Percentiles rank a stretch among this genome's conserved stretches.
phyloP scores from a whole-genome alignment of 2,329 filamentous ascomycete genomes.

The Aspergillus brasiliensis region DNA sequence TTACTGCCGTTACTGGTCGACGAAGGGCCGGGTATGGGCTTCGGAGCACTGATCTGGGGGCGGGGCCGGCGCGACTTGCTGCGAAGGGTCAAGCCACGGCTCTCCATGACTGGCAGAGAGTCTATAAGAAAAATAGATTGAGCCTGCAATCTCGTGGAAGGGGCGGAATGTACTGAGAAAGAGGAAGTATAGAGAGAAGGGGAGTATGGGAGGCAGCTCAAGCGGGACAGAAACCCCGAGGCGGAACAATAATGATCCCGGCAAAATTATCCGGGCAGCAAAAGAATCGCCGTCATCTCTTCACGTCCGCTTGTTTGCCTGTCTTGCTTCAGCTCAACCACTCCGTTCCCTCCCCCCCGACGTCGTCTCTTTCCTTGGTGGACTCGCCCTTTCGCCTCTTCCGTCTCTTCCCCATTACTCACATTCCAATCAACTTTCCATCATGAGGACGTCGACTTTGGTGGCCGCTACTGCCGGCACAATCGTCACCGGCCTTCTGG shows the following conservation, averaged over 20 bases:
- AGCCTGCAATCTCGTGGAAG: not conserved
- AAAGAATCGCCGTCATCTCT: slow-evolving; percentile 8
- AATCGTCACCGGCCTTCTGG: slow-evolving; percentile 59
- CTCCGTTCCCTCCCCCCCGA: not conserved
- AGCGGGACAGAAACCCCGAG: slow-evolving; percentile 37
- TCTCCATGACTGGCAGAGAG: slow-evolving; percentile 48
- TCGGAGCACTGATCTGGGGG: slow-evolving; percentile 62
- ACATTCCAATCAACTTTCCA: slow-evolving; percentile 26
- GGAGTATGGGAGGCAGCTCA: slow-evolving; percentile 13
- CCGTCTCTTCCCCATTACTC: slow-evolving; percentile 9
- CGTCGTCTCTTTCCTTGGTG: not conserved
- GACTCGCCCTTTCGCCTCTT: not conserved
- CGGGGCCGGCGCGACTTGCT: slow-evolving; percentile 58
- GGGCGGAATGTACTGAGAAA: not conserved
- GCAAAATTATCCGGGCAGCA: slow-evolving; percentile 34
- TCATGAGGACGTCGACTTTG: slow-evolving; percentile 60
- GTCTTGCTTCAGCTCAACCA: not conserved
- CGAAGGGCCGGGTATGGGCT: slow-evolving; percentile 54
- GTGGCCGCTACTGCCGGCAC: slow-evolving; percentile 61
- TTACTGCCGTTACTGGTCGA: slow-evolving; percentile 34
- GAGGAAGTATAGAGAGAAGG: not conserved
- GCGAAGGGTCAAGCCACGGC: slow-evolving; percentile 62
- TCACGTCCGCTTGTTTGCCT: not conserved
- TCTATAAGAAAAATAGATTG: slow-evolving; percentile 12
- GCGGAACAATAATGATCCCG: slow-evolving; percentile 42